Conservation (phyloP, 441 rosid species). For the Populus hybrid region DNA sequence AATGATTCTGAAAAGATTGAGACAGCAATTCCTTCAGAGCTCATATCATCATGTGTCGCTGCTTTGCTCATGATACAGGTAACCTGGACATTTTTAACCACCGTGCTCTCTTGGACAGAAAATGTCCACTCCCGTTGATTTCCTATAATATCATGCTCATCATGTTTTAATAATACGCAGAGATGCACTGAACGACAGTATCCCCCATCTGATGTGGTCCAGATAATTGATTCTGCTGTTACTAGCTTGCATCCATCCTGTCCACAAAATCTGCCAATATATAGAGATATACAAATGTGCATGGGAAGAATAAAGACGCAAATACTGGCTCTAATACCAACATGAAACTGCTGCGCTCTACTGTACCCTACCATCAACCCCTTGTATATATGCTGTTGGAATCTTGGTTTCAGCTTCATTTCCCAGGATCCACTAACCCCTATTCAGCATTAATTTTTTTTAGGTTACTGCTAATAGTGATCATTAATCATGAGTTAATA, state of each 20-base stretch:
- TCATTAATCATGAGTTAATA: no score
- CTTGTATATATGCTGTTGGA: conserved; percentile 18
- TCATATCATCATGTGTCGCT: conserved; percentile 87
- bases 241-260: conserved; percentile 81
- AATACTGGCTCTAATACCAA: conserved; percentile 82
- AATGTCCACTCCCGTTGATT: background rate
- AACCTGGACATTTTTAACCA: conserved; percentile 9
- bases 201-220: conserved; percentile 88
- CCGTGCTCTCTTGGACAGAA: background rate
- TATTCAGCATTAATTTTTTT: background rate
- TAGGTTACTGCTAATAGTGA: background rate
- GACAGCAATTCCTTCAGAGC: conserved; percentile 64
- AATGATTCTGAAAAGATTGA: conserved; percentile 39
- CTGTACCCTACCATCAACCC: background rate
- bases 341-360: conserved; percentile 29
- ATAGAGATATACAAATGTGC: conserved; percentile 83
- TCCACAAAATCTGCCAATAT: conserved; percentile 72
- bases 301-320: conserved; percentile 98
- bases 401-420: background rate
- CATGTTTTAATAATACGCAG: conserved; percentile 41
- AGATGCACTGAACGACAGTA: conserved; percentile 61
- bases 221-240: conserved; percentile 78
- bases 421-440: background rate
- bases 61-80: conserved; percentile 90
- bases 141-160: background rate